Percentiles rank a stretch among this genome's conserved stretches.
phyloP scores from a whole-genome alignment of 371 early-diverging fungal species.

The Mucor sp. region DNA sequence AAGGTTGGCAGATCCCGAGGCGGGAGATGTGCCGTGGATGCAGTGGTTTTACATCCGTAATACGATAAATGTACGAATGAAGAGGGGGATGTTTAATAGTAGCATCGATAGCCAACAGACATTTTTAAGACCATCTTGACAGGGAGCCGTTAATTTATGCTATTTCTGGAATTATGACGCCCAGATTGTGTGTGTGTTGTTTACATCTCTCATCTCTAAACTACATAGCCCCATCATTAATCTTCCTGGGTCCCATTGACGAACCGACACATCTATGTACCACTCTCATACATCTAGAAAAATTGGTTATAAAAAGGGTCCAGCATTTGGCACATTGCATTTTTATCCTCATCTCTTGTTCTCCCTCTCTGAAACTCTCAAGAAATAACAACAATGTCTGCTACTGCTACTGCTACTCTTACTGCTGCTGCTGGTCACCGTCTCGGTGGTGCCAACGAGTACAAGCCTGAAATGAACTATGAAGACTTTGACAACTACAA shows the following conservation, averaged over 20 bases:
- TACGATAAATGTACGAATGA: too few relatives aligned
- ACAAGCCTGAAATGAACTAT: slow-evolving; percentile 19
- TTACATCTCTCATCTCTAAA: too few relatives aligned
- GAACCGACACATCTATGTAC: too few relatives aligned
- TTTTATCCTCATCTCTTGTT: neutral
- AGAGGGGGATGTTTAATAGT: too few relatives aligned
- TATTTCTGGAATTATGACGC: neutral
- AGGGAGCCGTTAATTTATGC: neutral
- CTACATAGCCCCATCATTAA: too few relatives aligned
- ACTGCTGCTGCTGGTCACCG: slow-evolving; percentile 33
- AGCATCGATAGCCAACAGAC: too few relatives aligned
- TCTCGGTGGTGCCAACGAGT: slow-evolving; percentile 32
- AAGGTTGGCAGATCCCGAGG: too few relatives aligned
- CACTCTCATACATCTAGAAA: neutral
- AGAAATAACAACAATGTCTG: slow-evolving; percentile 21
- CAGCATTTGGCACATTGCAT: neutral
- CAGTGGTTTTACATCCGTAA: too few relatives aligned
- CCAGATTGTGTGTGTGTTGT: too few relatives aligned
- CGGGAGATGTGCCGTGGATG: too few relatives aligned
- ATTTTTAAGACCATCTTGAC: too few relatives aligned
- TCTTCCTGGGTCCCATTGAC: too few relatives aligned
- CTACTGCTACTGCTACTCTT: slow-evolving; percentile 27
- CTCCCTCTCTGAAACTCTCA: neutral
- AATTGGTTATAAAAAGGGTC: neutral
- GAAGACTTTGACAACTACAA: slow-evolving; percentile 42